These are phyloP conservation scores for Phoenix roebelenii DNA, from an alignment of 176 grass and related monocot species.

Conservation along the genomic window DNA sequence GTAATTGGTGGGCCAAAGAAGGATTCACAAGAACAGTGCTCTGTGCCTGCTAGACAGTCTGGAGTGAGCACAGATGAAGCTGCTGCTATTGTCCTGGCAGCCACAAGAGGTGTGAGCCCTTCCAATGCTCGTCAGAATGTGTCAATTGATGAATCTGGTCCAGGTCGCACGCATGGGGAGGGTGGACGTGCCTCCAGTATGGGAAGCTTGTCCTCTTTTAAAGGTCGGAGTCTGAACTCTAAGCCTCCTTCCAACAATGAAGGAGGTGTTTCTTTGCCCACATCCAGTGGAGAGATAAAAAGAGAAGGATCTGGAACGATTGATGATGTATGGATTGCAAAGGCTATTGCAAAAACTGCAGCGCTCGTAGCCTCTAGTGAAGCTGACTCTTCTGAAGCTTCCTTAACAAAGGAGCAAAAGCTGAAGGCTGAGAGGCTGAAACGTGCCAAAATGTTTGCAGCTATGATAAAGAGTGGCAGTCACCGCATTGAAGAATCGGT, in stretches of 20 bases:
- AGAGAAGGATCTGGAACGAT: constrained; percentile 31
- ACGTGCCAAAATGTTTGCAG: constrained; percentile 80
- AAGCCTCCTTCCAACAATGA: constrained; percentile 38
- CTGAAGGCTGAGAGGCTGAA: constrained; percentile 88
- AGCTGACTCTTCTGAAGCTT: constrained; percentile 69
- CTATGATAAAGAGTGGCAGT: constrained; percentile 62
- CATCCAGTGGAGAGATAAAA: constrained; percentile 25
- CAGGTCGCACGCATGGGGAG: neutral
- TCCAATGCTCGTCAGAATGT: constrained; percentile 23
- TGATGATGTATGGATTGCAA: constrained; percentile 89
- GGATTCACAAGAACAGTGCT: constrained; percentile 8
- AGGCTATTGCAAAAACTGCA: constrained; percentile 81
- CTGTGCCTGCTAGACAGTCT: constrained; percentile 5
- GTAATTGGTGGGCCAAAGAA: constrained; percentile 45
- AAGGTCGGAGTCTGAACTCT: constrained; percentile 13
- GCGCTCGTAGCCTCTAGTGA: constrained; percentile 62
- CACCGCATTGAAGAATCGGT: constrained; percentile 16
- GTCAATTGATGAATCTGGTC: constrained; percentile 7
- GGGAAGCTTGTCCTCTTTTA: constrained; percentile 32
- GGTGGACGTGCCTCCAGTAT: constrained; percentile 3
- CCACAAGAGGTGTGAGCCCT: constrained; percentile 61
- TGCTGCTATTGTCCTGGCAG: constrained; percentile 81
- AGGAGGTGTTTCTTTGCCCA: constrained; percentile 30
- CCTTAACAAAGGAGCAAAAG: constrained; percentile 79
- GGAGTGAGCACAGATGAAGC: constrained; percentile 68